phyloP scores from a whole-genome alignment of 805 yeast genomes.

The Candida tammaniensis region DNA sequence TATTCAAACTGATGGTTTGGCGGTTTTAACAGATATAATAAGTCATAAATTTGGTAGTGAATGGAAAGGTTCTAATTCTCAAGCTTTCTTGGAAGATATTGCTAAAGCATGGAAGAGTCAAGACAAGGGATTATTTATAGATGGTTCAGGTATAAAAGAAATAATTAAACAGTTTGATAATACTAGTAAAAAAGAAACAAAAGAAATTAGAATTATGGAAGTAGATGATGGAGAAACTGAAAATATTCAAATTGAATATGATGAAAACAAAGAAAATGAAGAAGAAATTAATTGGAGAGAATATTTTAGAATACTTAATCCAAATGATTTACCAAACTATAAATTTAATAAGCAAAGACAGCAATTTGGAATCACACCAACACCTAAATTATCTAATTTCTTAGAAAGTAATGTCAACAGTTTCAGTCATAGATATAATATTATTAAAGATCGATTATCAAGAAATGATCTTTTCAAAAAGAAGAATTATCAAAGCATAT shows the following conservation, averaged over 20 bases:
- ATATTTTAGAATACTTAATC: constrained; percentile 63
- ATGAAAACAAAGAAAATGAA: constrained; percentile 25
- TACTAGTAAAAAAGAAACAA: constrained; percentile 11
- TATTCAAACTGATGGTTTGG: constrained; percentile 81
- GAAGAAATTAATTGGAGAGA: constrained; percentile 58
- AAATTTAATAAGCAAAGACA: constrained; percentile 59
- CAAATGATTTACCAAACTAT: constrained; percentile 62
- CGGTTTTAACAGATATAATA: constrained; percentile 66
- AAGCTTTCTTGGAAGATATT: constrained; percentile 67
- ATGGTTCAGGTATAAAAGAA: constrained; percentile 63
- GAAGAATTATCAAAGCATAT: constrained; percentile 39
- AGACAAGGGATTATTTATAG: constrained; percentile 82
- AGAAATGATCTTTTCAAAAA: constrained; percentile 75
- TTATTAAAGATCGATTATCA: constrained; percentile 66
- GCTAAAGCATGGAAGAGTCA: constrained; percentile 86
- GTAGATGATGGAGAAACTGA: constrained; percentile 9
- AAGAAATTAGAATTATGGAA: constrained; percentile 18
- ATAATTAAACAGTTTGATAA: constrained; percentile 56
- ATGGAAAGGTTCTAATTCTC: constrained; percentile 73
- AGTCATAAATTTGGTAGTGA: constrained; percentile 79
- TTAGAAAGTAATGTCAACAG: constrained; percentile 31
- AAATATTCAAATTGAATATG: constrained; percentile 9
- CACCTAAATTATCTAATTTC: constrained; percentile 15
- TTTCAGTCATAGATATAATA: constrained; percentile 54
- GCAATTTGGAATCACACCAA: constrained; percentile 49